Evolutionary conservation across 2,329 filamentous ascomycete genomes (phyloP).

Genomic region (Gaeumannomyces sp.): DNA sequence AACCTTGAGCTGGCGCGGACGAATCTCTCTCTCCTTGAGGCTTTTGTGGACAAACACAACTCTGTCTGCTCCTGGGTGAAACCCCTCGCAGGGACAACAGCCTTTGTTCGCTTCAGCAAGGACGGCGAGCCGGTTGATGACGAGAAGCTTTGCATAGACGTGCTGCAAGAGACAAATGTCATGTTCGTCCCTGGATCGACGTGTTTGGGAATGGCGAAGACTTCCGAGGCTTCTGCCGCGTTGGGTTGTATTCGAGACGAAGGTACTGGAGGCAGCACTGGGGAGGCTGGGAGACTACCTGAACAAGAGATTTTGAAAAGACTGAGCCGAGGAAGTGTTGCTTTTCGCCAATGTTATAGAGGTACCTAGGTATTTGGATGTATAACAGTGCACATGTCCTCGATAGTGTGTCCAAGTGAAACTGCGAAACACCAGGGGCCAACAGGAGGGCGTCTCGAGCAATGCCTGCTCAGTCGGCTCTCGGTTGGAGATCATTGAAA

Average conservation of each 20-base stretch:
- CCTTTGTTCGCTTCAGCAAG: constrained; percentile 61
- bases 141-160: constrained; percentile 60
- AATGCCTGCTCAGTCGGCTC: no score
- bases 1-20: constrained; percentile 62
- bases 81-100: constrained; percentile 73
- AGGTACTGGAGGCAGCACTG: constrained; percentile 61
- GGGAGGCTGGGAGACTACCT: constrained; percentile 40
- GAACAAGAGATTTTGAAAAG: constrained; percentile 21
- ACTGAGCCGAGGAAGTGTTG: neutral
- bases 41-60: constrained; percentile 59
- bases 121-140: constrained; percentile 57
- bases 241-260: constrained; percentile 69
- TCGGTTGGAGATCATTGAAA: no score
- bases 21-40: constrained; percentile 61
- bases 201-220: constrained; percentile 60
- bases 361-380: no score
- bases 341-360: no score
- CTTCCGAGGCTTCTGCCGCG: constrained; percentile 68
- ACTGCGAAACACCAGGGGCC: no score
- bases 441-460: no score
- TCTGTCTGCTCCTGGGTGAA: constrained; percentile 63
- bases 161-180: constrained; percentile 64
- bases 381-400: no score
- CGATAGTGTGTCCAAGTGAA: no score
- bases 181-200: constrained; percentile 67